Percentiles rank a stretch among this genome's conserved stretches.
Conservation (phyloP, 208 protist genomes). For the Trypanosoma conorhini region DNA sequence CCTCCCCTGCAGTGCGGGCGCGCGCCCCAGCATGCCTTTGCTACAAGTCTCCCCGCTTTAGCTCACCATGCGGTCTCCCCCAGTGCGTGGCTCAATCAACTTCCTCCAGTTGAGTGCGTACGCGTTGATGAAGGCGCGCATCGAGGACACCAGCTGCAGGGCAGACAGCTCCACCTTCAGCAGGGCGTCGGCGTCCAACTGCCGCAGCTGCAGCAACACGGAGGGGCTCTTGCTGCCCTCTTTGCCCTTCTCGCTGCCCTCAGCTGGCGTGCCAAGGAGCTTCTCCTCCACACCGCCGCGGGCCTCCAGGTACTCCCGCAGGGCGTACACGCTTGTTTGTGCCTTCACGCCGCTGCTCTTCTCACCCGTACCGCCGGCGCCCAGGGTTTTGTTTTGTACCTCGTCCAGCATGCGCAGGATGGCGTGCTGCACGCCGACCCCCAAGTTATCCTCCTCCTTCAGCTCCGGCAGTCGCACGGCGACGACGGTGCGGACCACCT, state of each 20-base stretch:
- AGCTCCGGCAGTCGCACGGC: slow-evolving; percentile 70
- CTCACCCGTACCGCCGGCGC: slow-evolving; percentile 36
- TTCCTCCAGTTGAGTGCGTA: slow-evolving; percentile 89
- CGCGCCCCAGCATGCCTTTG: too few species aligned
- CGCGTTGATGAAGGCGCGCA: slow-evolving; percentile 70
- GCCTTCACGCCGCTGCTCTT: slow-evolving; percentile 1
- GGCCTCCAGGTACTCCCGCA: slow-evolving; percentile 53
- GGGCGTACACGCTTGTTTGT: slow-evolving; percentile 41
- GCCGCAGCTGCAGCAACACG: slow-evolving; percentile 53
- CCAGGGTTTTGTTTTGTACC: slow-evolving; percentile 44
- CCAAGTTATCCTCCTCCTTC: slow-evolving; percentile 89
- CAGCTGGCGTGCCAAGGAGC: slow-evolving; percentile 45
- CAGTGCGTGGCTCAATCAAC: slow-evolving; percentile 76
- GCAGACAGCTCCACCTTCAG: slow-evolving; percentile 63
- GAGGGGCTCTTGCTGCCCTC: slow-evolving; percentile 46
- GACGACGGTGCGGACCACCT: slow-evolving; percentile 73
- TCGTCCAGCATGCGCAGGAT: slow-evolving; percentile 68
- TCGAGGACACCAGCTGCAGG: slow-evolving; percentile 44
- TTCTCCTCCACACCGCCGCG: slow-evolving; percentile 72
- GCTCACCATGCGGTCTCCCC: slow-evolving; percentile 59
- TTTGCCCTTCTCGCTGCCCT: not conserved
- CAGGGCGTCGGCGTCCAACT: slow-evolving; percentile 64
- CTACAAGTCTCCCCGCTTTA: slow-evolving; percentile 20
- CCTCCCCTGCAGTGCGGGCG: not conserved
- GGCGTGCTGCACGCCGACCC: slow-evolving; percentile 75